Evolutionary conservation across 1,139 yeast genomes (phyloP).

Genomic region (Yamadazyma mexicana): DNA sequence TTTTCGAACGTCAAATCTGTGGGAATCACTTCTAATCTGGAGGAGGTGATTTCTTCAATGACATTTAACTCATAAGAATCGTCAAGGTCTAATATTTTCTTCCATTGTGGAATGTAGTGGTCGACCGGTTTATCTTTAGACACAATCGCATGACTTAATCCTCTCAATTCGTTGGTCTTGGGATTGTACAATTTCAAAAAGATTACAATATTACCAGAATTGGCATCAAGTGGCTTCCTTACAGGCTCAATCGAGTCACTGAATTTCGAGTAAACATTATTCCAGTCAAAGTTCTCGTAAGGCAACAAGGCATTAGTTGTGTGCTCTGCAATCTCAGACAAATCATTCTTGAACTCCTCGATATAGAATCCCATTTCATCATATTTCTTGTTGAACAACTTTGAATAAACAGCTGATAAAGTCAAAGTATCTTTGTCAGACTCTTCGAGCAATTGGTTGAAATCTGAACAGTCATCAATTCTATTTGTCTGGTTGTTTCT

Average conservation of each 20-base stretch:
- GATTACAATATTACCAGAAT: constrained; percentile 40
- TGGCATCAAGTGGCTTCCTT: constrained; percentile 6
- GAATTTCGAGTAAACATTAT: constrained; percentile 19
- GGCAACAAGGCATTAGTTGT: constrained; percentile 8
- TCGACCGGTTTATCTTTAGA: constrained; percentile 49
- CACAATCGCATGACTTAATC: constrained; percentile 64
- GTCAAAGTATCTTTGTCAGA: constrained; percentile 15
- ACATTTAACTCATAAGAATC: constrained; percentile 41
- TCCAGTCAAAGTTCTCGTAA: constrained; percentile 28
- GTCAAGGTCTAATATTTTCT: constrained; percentile 45
- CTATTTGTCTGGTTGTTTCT: constrained; percentile 77
- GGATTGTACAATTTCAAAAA: constrained; percentile 75
- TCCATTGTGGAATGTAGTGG: constrained; percentile 43
- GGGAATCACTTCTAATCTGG: constrained; percentile 51
- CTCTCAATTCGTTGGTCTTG: constrained; percentile 51
- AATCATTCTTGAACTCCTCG: constrained; percentile 41
- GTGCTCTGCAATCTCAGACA: constrained; percentile 20
- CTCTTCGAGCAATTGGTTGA: constrained; percentile 18
- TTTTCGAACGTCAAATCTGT: constrained; percentile 53
- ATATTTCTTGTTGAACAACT: constrained; percentile 38
- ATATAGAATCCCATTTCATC: constrained; percentile 51
- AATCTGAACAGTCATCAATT: constrained; percentile 54
- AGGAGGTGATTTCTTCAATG: constrained; percentile 72
- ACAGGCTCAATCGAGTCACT: constrained; percentile 1
- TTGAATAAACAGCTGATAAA: constrained; percentile 41